These are phyloP conservation scores for Aegilops umbellulata DNA, from an alignment of 176 grass and related monocot species.

Conservation along the genomic window DNA sequence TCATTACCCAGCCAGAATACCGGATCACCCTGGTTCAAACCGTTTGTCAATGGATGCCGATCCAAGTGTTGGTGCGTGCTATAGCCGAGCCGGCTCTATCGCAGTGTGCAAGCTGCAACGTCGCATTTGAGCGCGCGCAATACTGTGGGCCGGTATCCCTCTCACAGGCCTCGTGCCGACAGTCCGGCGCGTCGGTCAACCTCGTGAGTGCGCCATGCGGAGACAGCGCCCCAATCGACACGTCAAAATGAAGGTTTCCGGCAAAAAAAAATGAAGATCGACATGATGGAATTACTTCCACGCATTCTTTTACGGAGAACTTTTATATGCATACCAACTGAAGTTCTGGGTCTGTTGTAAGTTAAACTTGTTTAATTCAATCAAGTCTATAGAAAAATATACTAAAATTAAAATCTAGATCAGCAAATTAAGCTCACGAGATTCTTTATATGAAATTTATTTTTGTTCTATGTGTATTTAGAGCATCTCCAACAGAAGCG, in stretches of 20 bases:
- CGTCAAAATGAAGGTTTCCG: slow-evolving; percentile 27
- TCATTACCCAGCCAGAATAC: background rate
- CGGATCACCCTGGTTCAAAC: background rate
- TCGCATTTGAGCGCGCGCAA: background rate
- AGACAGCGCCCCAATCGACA: background rate
- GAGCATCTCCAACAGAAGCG: no score
- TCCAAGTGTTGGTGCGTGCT: background rate
- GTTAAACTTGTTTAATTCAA: no score
- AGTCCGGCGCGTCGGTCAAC: slow-evolving; percentile 23
- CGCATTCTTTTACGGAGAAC: no score
- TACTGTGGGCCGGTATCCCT: background rate
- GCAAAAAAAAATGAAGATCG: background rate
- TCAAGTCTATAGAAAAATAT: no score
- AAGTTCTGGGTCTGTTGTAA: no score
- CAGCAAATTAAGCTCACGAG: no score
- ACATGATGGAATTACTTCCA: background rate
- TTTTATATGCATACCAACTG: no score
- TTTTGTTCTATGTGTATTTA: no score
- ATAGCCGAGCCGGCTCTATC: background rate
- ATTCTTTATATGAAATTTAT: no score
- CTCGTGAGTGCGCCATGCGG: slow-evolving; percentile 27
- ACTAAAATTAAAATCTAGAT: no score
- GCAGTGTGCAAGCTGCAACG: slow-evolving; percentile 9
- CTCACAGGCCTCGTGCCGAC: slow-evolving; percentile 25
- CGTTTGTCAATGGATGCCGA: background rate